Evolutionary conservation across 805 yeast genomes (phyloP).

Genomic region (Pichia kluyveri): DNA sequence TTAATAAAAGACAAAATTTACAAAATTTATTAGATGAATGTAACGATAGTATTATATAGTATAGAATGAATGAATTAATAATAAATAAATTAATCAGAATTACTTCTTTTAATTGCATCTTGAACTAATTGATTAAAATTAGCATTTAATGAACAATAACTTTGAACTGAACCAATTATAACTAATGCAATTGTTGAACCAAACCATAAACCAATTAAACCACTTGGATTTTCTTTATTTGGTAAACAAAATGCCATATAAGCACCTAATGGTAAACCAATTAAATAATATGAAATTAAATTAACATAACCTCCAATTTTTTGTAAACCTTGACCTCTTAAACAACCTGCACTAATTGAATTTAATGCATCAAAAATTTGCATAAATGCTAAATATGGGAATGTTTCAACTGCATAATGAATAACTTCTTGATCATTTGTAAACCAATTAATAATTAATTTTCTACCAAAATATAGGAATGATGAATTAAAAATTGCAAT

Average conservation of each 20-base stretch:
- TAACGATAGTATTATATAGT: not conserved
- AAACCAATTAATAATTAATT: slow-evolving; percentile 22
- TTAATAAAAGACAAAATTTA: slow-evolving; percentile 7
- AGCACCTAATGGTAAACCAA: slow-evolving; percentile 62
- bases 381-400: slow-evolving; percentile 25
- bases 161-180: slow-evolving; percentile 41
- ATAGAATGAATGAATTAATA: not conserved
- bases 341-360: slow-evolving; percentile 42
- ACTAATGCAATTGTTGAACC: slow-evolving; percentile 27
- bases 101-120: slow-evolving; percentile 31
- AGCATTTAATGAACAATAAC: slow-evolving; percentile 37
- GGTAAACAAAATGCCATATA: slow-evolving; percentile 44
- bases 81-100: slow-evolving; percentile 13
- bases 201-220: slow-evolving; percentile 29
- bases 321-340: slow-evolving; percentile 53
- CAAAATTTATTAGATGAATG: slow-evolving; percentile 1
- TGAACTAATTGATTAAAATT: slow-evolving; percentile 42
- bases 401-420: slow-evolving; percentile 16
- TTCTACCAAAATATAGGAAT: slow-evolving; percentile 19
- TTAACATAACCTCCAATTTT: slow-evolving; percentile 46
- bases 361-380: slow-evolving; percentile 44
- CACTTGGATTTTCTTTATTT: slow-evolving; percentile 22
- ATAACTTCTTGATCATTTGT: slow-evolving; percentile 24
- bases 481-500: slow-evolving; percentile 20
- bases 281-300: slow-evolving; percentile 51